phyloP scores from a whole-genome alignment of 2,329 filamentous ascomycete genomes.

The Scortechinia acanthostroma region DNA sequence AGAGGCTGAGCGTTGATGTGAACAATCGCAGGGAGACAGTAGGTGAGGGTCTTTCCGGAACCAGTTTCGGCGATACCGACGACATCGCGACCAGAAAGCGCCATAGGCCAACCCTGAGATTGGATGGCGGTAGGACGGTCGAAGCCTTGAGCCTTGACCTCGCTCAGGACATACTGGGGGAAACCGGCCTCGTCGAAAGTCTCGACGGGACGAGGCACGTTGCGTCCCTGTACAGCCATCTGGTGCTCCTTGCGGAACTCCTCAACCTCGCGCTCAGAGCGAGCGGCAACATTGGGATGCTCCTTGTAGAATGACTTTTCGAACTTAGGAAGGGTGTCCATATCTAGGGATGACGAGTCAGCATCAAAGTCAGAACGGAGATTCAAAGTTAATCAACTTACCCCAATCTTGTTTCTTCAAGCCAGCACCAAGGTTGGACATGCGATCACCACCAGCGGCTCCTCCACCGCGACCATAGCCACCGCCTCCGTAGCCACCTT shows the following conservation, averaged over 20 bases:
- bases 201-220: conserved; percentile 89
- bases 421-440: conserved; percentile 82
- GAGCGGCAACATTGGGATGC: conserved; percentile 62
- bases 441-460: conserved; percentile 78
- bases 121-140: conserved; percentile 90
- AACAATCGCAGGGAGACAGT: conserved; percentile 94
- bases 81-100: conserved; percentile 92
- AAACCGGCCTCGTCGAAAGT: conserved; percentile 97
- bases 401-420: conserved; percentile 86
- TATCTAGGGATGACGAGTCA: conserved; percentile 42
- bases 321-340: conserved; percentile 80
- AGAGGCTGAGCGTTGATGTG: conserved; percentile 99
- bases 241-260: conserved; percentile 79
- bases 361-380: conserved; percentile 11
- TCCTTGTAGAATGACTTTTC: conserved; percentile 99
- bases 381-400: conserved; percentile 31
- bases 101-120: conserved; percentile 98
- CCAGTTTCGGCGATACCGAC: conserved; percentile 99
- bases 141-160: conserved; percentile 97
- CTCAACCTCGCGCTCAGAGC: conserved; percentile 63
- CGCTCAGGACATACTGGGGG: conserved; percentile 92
- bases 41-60: conserved; percentile 97
- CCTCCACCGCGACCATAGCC: conserved; percentile 22
- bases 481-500: conserved; percentile 18
- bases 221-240: conserved; percentile 73